Base-by-base conservation (phyloP, 2,329 filamentous ascomycete species). In the Thyridium curvatum region DNA sequence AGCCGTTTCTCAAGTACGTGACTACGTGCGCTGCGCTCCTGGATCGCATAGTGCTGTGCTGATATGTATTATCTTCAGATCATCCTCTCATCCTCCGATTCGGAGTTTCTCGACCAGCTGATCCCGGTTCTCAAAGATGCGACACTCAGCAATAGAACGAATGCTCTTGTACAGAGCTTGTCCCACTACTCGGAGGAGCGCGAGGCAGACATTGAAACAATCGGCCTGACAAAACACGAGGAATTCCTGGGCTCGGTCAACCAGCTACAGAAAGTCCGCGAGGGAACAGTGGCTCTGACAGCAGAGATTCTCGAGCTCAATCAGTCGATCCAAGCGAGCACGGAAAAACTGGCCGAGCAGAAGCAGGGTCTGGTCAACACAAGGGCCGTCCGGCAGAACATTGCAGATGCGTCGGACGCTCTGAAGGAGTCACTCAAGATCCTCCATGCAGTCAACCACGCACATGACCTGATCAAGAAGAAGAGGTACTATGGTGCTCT, bases 401-500 rank as follows among this genome's bases (percentile, higher is more conserved):
- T 98, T 43, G 86, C 94, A 46, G 91, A 98, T 52, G 88, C 90
- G 10, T 87, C 85, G 2, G 81, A 88, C 59, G 90, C 90, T 3
- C 68, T 98, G 42, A 86, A 87, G 50, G 89, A 94, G 50, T 97
- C 91, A 43, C 69, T 98, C 30, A 90, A 93, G 56, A 93, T 98
- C 29, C 66, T 98, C 30, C 84, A 90, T 41, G 83, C 94, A 8
- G 89, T 94, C 37, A 98, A 98, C 54, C 83, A 95, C 54, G 87
- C 94, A 4, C 89, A 96, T 58, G 93, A 97, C 39, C 70, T 98
- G 41, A 77, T 97, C 35, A 79, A 81, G 30, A 91, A 88, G 64
- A 95, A 96, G 65, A 94, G 89, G 50, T 94, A 97, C 59, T 98
- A 98, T 60, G 88, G 85, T 6, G 93, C 93, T 3, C 72, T 98